Conservation (phyloP, 2,329 filamentous ascomycete species). For the Aspergillus tanneri region DNA sequence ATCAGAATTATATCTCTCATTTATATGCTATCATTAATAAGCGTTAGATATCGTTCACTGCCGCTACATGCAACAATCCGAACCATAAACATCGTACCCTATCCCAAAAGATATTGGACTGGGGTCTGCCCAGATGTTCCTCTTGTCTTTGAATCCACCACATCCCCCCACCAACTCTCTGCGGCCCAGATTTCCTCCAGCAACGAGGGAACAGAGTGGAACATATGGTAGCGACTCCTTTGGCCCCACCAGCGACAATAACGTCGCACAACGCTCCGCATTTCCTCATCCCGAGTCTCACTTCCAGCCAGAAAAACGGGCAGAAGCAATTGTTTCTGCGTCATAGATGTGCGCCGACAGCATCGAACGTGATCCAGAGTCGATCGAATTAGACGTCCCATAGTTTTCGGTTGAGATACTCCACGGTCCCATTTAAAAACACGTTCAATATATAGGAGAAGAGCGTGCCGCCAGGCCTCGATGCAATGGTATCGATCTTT, state of each 20-base stretch:
- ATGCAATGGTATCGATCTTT: conserved; percentile 8
- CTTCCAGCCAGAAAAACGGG: conserved; percentile 38
- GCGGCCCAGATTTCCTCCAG: conserved; percentile 23
- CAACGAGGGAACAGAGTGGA: conserved; percentile 18
- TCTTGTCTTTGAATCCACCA: conserved; percentile 21
- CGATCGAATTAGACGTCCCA: conserved; percentile 24
- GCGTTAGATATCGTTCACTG: too few species aligned
- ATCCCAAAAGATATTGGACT: conserved; percentile 49
- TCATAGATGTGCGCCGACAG: conserved; percentile 28
- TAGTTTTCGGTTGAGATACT: not conserved
- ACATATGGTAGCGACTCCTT: conserved; percentile 36
- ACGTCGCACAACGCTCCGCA: conserved; percentile 24
- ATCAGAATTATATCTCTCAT: too few species aligned
- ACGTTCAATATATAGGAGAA: conserved; percentile 3
- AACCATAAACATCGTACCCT: too few species aligned
- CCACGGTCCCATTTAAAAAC: conserved; percentile 5
- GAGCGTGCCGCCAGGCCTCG: conserved; percentile 1
- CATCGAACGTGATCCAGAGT: conserved; percentile 33
- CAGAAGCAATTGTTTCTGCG: conserved; percentile 40
- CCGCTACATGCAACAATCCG: too few species aligned
- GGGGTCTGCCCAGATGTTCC: conserved; percentile 47
- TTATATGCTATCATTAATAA: too few species aligned
- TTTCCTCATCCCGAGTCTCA: conserved; percentile 22
- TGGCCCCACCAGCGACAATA: conserved; percentile 37
- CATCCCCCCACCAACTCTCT: conserved; percentile 19